Evolutionary conservation across 805 yeast species (phyloP).

Genomic region (Kuraishia piskuri): DNA sequence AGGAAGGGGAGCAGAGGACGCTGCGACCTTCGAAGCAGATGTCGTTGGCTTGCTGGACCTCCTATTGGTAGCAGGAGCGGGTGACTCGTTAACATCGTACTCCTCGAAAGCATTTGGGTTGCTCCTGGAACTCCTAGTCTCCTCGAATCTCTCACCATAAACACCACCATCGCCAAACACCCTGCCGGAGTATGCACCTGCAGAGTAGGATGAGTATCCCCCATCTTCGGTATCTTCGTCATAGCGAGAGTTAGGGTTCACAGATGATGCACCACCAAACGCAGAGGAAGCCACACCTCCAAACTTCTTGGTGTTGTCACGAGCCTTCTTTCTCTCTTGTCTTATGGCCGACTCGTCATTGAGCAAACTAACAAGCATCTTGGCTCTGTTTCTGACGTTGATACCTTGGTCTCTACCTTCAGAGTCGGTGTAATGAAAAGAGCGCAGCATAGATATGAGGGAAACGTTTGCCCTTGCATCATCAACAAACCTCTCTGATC

Average conservation of each 20-base stretch:
- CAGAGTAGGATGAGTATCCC: conserved; percentile 12
- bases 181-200: conserved; percentile 31
- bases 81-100: conserved; percentile 39
- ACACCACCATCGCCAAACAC: conserved; percentile 70
- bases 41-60: conserved; percentile 24
- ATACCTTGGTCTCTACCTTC: conserved; percentile 95
- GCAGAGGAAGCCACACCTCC: conserved; percentile 47
- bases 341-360: conserved; percentile 73
- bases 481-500: conserved; percentile 91
- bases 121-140: conserved; percentile 35
- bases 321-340: conserved; percentile 83
- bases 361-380: conserved; percentile 60
- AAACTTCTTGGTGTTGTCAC: conserved; percentile 75
- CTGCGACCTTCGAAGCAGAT: conserved; percentile 33
- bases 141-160: conserved; percentile 58
- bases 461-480: conserved; percentile 82
- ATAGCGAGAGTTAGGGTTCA: conserved; percentile 23
- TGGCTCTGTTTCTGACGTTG: conserved; percentile 87
- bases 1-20: conserved; percentile 23
- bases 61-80: conserved; percentile 14
- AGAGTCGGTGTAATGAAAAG: conserved; percentile 89
- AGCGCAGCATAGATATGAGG: conserved; percentile 77
- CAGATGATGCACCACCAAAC: conserved; percentile 47
- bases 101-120: conserved; percentile 43
- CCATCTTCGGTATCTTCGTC: conserved; percentile 43